These are phyloP conservation scores for Rhynchosporium secalis DNA, from an alignment of 2,329 filamentous ascomycete species.

Conservation along the genomic window DNA sequence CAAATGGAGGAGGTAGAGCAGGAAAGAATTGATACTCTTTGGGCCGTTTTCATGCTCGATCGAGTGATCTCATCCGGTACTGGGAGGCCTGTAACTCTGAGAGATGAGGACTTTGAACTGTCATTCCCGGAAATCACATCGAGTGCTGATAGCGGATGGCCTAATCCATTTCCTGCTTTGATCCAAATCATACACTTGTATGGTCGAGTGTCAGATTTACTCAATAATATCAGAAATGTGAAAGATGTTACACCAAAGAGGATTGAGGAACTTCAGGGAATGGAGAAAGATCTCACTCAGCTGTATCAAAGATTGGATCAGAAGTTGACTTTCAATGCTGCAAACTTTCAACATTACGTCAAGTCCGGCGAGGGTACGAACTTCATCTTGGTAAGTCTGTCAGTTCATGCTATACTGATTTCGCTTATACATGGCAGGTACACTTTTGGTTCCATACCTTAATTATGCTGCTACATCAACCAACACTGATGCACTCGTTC, in stretches of 20 bases:
- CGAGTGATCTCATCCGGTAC: conserved; percentile 86
- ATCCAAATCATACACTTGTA: conserved; percentile 85
- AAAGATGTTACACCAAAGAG: conserved; percentile 75
- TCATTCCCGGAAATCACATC: conserved; percentile 58
- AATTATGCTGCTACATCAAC: conserved; percentile 82
- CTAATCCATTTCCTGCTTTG: conserved; percentile 75
- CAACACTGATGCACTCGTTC: conserved; percentile 78
- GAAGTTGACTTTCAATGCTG: conserved; percentile 77
- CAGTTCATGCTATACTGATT: conserved; percentile 69
- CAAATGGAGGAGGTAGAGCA: conserved; percentile 71
- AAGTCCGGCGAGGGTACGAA: conserved; percentile 80
- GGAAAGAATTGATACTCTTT: conserved; percentile 83
- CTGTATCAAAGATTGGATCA: conserved; percentile 72
- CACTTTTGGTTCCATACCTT: conserved; percentile 84
- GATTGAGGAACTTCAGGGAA: conserved; percentile 68
- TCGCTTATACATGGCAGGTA: conserved; percentile 76
- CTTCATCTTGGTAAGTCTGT: conserved; percentile 79
- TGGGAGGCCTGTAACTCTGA: conserved; percentile 78
- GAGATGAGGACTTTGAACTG: conserved; percentile 83
- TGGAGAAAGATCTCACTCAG: conserved; percentile 76
- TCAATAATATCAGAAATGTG: conserved; percentile 76
- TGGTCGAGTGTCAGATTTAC: conserved; percentile 77
- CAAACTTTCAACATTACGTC: conserved; percentile 84
- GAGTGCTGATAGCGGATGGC: conserved; percentile 64
- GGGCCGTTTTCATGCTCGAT: conserved; percentile 87